Base-by-base conservation (phyloP, 1,284 basidiomycete genomes). In the Trametes polyzona region DNA sequence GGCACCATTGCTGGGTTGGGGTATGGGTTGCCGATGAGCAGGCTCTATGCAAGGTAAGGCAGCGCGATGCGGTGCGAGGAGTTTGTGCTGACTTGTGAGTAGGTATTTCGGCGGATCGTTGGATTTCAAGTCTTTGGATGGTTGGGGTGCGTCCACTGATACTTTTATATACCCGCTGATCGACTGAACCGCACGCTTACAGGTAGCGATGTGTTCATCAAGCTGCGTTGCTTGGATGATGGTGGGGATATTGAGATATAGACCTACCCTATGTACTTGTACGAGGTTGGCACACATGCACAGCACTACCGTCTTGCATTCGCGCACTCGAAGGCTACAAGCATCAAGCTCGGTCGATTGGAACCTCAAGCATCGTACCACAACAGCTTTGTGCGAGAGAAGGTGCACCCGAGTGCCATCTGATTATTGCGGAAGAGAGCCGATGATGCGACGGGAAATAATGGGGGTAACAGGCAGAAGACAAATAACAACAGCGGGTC, bases 1-100 rank as follows among this genome's bases (percentile, higher is more conserved):
- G 91, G 91, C 10, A 92, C 90, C 1, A 86, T 94, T 59, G 89
- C 90, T 1, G 91, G 92, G 1, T 73, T 95, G 36, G 94, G 93
- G 2, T 93, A 93, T 64, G 92, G 92, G 0, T 74, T 95, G 53
- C 93, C 93, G 3, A 90, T 95, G 88, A 92, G 92, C 68, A 82
- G 83, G 61, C 73, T 95, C 48, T 95, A 95, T 68, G 86, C 91
- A 23, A 85, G 75, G 78, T 86, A 67, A 57, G 79, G n/a, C 41
- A 40, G 12, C 33, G 9, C n/a, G 17, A 29, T 47, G 41, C 30
- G 11, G 12, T 16, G 11, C 10, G 32, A 12, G 39, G 2, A 9
- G 9, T 14, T 8, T 1, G 1, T 26, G 16, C 44, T 55, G 39
- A 55, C 8, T 5, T 8, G 21, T 1, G 29, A 32, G 17, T 59